Conservation (phyloP, 768 basidiomycete genomes). For the Lactifluus volemus region DNA sequence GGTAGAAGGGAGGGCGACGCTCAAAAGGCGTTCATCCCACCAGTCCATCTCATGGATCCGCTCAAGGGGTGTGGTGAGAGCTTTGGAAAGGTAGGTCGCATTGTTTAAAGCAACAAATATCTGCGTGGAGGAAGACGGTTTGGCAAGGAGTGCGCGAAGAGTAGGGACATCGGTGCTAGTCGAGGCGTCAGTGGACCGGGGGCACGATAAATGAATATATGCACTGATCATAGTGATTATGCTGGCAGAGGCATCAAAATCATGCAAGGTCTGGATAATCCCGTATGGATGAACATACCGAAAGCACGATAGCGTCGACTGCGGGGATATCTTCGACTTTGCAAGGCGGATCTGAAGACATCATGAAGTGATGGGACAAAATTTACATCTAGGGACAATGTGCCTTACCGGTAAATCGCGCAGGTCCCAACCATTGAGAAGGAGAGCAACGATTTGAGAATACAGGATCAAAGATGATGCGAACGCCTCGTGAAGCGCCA, state of each 20-base stretch:
- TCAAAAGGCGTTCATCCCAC: slow-evolving; percentile 33
- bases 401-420: slow-evolving; percentile 27
- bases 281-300: slow-evolving; percentile 27
- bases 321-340: slow-evolving; percentile 37
- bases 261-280: background rate
- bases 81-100: slow-evolving; percentile 24
- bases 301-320: slow-evolving; percentile 42
- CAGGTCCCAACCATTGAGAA: slow-evolving; percentile 26
- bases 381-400: background rate
- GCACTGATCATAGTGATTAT: slow-evolving; percentile 34
- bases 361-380: background rate
- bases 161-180: slow-evolving; percentile 29
- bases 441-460: slow-evolving; percentile 32
- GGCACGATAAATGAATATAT: background rate
- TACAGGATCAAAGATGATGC: slow-evolving; percentile 34
- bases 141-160: slow-evolving; percentile 24
- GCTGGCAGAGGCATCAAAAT: slow-evolving; percentile 18
- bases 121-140: slow-evolving; percentile 25
- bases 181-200: background rate
- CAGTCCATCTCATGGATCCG: slow-evolving; percentile 41
- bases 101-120: slow-evolving; percentile 43
- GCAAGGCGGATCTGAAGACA: slow-evolving; percentile 29
- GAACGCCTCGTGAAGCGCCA: slow-evolving; percentile 29
- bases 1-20: slow-evolving; percentile 24
- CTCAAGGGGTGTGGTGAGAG: slow-evolving; percentile 25